Evolutionary conservation across 176 grass and related monocot genomes (phyloP).

Genomic region (Ampelocalamus luodianensis): DNA sequence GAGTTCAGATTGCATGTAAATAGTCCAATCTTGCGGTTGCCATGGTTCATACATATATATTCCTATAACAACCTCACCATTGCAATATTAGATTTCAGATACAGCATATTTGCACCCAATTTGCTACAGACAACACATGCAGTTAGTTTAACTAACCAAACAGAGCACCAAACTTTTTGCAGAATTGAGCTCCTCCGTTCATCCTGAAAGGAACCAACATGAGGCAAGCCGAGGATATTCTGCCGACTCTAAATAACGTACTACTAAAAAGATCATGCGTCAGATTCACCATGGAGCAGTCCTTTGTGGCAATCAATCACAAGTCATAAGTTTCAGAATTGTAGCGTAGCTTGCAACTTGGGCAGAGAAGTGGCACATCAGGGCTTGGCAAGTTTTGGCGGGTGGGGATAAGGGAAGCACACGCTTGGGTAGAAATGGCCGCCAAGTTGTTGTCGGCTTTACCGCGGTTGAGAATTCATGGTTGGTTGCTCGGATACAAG

Average conservation of each 20-base stretch:
- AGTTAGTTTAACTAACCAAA: not conserved
- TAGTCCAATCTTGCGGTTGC: not conserved
- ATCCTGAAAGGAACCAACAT: not conserved
- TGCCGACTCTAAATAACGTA: not conserved
- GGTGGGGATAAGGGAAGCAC: slow-evolving; percentile 19
- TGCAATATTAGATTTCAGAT: not conserved
- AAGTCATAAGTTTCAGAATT: not conserved
- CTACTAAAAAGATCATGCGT: not conserved
- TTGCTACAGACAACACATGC: no score
- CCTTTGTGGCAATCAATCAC: not conserved
- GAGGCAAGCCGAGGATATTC: not conserved
- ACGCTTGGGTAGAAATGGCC: slow-evolving; percentile 10
- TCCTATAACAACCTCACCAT: not conserved
- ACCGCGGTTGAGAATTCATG: not conserved
- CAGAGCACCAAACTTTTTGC: not conserved
- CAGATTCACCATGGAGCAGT: slow-evolving; percentile 21
- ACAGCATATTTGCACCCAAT: not conserved
- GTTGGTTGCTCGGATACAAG: not conserved
- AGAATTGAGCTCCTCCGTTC: not conserved
- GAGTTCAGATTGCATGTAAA: not conserved
- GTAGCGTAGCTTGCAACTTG: slow-evolving; percentile 51
- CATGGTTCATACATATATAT: not conserved
- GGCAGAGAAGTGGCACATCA: not conserved
- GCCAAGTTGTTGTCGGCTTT: slow-evolving; percentile 26
- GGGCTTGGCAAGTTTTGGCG: not conserved